Evolutionary conservation across 192 early-diverging fungal species (phyloP).

Genomic region (Kickxella alabastrina): DNA sequence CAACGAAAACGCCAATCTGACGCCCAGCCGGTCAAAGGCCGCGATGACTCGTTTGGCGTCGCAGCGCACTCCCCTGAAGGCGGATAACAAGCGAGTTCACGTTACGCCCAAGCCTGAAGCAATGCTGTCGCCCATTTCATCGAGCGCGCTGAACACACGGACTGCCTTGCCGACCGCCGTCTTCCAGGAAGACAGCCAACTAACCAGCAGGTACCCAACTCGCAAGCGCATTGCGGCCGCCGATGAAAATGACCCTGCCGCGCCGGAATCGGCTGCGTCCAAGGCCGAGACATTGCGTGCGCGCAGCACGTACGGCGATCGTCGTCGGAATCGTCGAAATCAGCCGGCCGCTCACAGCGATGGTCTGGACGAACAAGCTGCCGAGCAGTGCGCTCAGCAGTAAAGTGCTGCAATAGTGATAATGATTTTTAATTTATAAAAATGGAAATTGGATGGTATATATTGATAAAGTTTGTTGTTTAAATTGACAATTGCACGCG

Average conservation of each 20-base stretch:
- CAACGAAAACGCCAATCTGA: background rate
- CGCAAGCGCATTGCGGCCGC: constrained; percentile 36
- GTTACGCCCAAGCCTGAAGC: constrained; percentile 7
- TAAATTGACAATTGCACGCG: background rate
- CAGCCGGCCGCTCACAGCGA: constrained; percentile 23
- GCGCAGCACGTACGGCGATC: constrained; percentile 44
- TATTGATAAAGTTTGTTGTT: too few relatives aligned
- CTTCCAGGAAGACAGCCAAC: background rate
- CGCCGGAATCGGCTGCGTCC: constrained; percentile 4
- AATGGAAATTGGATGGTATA: background rate
- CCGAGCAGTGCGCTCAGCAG: constrained; percentile 50
- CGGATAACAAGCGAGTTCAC: constrained; percentile 22
- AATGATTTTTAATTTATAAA: background rate
- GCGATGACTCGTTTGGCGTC: constrained; percentile 19
- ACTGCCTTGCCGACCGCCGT: constrained; percentile 1
- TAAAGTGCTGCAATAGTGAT: background rate
- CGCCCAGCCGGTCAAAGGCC: constrained; percentile 3
- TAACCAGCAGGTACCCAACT: constrained; percentile 3
- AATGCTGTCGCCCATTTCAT: constrained; percentile 31
- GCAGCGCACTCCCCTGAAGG: constrained; percentile 20
- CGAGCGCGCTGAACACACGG: constrained; percentile 37
- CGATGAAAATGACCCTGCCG: background rate
- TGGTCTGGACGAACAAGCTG: constrained; percentile 38
- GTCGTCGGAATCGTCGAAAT: constrained; percentile 43
- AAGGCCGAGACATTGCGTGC: constrained; percentile 18